Evolutionary conservation across 2,329 filamentous ascomycete genomes (phyloP).

Genomic region (Fusarium buxicola): DNA sequence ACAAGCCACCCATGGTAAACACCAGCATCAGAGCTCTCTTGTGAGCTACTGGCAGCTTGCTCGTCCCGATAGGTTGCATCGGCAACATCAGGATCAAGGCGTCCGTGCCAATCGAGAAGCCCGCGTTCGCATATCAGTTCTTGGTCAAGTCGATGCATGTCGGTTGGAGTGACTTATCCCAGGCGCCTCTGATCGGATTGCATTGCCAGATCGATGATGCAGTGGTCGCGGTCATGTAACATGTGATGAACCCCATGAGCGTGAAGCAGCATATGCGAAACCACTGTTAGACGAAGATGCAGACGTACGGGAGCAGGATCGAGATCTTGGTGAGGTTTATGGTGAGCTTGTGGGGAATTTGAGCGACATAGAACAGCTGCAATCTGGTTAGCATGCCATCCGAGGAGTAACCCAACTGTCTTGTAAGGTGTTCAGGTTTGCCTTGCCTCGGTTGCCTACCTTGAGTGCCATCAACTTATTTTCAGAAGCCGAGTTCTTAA

Average conservation of each 20-base stretch:
- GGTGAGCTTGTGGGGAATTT: conserved; percentile 66
- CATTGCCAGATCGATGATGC: conserved; percentile 63
- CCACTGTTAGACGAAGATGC: conserved; percentile 61
- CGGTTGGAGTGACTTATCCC: conserved; percentile 56
- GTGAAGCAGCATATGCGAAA: conserved; percentile 58
- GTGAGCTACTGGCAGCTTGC: conserved; percentile 55
- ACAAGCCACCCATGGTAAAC: conserved; percentile 58
- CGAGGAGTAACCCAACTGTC: not conserved
- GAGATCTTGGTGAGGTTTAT: conserved; percentile 66
- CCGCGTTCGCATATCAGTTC: conserved; percentile 63
- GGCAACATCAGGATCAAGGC: conserved; percentile 60
- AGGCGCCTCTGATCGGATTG: conserved; percentile 59
- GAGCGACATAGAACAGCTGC: conserved; percentile 63
- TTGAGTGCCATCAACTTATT: conserved; percentile 54
- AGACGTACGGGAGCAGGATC: conserved; percentile 64
- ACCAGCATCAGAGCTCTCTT: conserved; percentile 57
- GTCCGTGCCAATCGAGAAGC: conserved; percentile 60
- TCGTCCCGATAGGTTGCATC: conserved; percentile 58
- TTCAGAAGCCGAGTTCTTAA: conserved; percentile 48
- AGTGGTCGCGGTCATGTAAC: conserved; percentile 60
- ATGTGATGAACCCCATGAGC: conserved; percentile 56
- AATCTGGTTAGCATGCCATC: not conserved
- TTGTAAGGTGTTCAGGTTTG: too few species aligned
- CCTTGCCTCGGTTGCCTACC: too few species aligned
- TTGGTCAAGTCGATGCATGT: conserved; percentile 59